These are phyloP conservation scores for Golubevia sp. DNA, from an alignment of 1,284 basidiomycete species.

Conservation along the genomic window DNA sequence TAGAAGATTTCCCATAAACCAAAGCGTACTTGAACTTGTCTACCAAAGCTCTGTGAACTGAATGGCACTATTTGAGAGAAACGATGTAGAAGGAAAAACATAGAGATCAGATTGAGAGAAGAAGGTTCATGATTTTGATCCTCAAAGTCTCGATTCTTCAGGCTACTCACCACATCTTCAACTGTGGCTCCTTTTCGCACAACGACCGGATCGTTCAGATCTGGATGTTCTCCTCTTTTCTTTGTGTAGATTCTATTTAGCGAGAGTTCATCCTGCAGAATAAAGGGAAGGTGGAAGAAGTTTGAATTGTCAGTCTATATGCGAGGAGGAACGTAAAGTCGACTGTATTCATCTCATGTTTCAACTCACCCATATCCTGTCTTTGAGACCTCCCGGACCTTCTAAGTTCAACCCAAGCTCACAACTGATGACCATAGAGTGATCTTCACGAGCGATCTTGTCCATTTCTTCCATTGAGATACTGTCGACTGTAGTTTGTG, in stretches of 20 bases:
- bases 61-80: slow-evolving; percentile 22
- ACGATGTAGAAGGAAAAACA: neutral
- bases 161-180: slow-evolving; percentile 34
- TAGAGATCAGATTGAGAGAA: neutral
- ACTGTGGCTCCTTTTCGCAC: slow-evolving; percentile 50
- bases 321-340: too few relatives aligned
- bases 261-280: slow-evolving; percentile 27
- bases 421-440: slow-evolving; percentile 47
- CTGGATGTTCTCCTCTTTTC: slow-evolving; percentile 50
- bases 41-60: slow-evolving; percentile 42
- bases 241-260: slow-evolving; percentile 55
- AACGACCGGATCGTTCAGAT: slow-evolving; percentile 41
- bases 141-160: neutral
- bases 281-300: neutral
- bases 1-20: slow-evolving; percentile 43
- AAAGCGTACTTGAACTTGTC: slow-evolving; percentile 55
- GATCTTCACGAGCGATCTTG: slow-evolving; percentile 39
- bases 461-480: slow-evolving; percentile 58
- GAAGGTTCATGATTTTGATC: neutral
- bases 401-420: slow-evolving; percentile 47
- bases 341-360: neutral
- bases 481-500: slow-evolving; percentile 28
- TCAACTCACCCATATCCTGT: slow-evolving; percentile 38
- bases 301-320: neutral
- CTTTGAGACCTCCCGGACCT: slow-evolving; percentile 21